Conservation (phyloP, 2,329 filamentous ascomycete genomes). For the Aspergillus aculeatinus region DNA sequence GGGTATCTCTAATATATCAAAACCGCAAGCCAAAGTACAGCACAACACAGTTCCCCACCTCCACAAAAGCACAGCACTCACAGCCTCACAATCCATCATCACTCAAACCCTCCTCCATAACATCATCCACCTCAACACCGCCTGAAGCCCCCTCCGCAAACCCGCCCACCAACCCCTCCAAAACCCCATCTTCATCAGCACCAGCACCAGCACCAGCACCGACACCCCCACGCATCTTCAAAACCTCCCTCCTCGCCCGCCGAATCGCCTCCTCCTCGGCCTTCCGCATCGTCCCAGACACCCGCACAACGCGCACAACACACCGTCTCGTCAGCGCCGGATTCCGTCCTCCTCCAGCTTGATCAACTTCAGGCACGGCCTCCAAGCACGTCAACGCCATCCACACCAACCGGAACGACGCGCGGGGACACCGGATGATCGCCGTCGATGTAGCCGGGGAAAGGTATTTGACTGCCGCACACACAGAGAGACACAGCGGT, state of each 20-base stretch:
- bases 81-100: conserved; percentile 34
- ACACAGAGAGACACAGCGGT: no score
- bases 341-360: conserved; percentile 31
- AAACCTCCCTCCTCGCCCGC: conserved; percentile 69
- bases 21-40: conserved; percentile 12
- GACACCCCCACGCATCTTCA: conserved; percentile 60
- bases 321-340: conserved; percentile 52
- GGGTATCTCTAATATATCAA: conserved; percentile 27
- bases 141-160: conserved; percentile 12
- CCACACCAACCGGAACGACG: conserved; percentile 86
- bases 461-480: conserved; percentile 76
- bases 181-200: conserved; percentile 36
- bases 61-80: conserved; percentile 9
- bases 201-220: conserved; percentile 37
- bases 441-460: conserved; percentile 91
- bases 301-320: conserved; percentile 78
- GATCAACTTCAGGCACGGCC: conserved; percentile 58
- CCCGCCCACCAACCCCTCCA: conserved; percentile 39
- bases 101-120: conserved; percentile 47
- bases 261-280: conserved; percentile 86
- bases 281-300: conserved; percentile 91
- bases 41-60: neutral
- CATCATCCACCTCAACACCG: conserved; percentile 15
- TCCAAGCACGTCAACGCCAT: conserved; percentile 80
- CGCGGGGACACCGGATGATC: conserved; percentile 79